Evolutionary conservation across 2,329 filamentous ascomycete species (phyloP), one percentile per base, ranked within the genome.

Genomic region (Colletotrichum navitas): DNA sequence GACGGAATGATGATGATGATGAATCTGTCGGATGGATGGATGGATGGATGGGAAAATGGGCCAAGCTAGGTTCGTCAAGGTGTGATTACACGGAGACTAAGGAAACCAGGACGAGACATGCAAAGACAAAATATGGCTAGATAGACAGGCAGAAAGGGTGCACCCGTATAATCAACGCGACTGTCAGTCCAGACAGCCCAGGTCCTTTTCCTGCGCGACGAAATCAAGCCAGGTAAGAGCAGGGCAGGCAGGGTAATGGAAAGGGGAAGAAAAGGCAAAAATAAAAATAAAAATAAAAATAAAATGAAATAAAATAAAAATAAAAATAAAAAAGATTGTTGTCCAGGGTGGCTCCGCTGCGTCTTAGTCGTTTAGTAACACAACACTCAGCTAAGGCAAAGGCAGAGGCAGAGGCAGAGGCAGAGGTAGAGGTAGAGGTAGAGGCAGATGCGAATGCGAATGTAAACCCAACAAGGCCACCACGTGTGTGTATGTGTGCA

Each of bases 361-460:
- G 65, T 72, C 69, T 69, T 60, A 64, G 65, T 63, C 43, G 68
- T 69, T 41, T 55, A 47, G 45, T 49, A 60, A 68, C 41, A 51
- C 43, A 12, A 47, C 8, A 47, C 69, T 60, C 69, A 64, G 54
- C 61, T 47, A 43, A 58, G 43, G 43, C 18, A 41, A 14, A 41
- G 55, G n/a, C n/a, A 41, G 14, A 18, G 55, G 58, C 58, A 68
- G 29, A 68, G 43, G 64, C 45, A 68, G 45, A 51, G n/a, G n/a
- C n/a, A 41, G 14, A 18, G 55, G 58, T 51, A 68, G 29, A 68
- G 43, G 64, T n/a, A 41, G 14, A 18, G 55, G 58, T 51, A 68
- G 29, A 68, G 43, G 64, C 45, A 68, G 45, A 51, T 29, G 61
- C 61, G 49, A 43, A 43, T 45, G 43, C 21, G 18, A 55, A 55